Evolutionary conservation across 345 rosid species (phyloP).

Genomic region (Eucalyptus virginea): DNA sequence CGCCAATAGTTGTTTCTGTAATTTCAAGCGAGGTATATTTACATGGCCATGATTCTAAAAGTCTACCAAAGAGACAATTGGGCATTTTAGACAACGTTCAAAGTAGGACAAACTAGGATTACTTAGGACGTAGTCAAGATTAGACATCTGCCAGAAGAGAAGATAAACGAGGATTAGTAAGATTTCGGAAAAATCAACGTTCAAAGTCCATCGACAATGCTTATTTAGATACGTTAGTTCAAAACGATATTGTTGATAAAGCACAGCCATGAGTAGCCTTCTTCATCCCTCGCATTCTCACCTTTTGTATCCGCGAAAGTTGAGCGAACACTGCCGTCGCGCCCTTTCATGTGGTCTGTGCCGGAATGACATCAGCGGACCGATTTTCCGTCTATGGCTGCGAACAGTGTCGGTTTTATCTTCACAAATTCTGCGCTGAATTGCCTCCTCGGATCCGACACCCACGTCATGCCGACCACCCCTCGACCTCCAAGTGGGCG

Average conservation of each 20-base stretch:
- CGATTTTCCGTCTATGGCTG: neutral
- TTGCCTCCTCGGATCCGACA: neutral
- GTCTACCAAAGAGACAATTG: neutral
- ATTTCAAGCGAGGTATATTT: neutral
- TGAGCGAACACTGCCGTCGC: neutral
- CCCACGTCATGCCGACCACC: neutral
- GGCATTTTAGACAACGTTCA: neutral
- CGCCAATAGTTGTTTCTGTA: neutral
- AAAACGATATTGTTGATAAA: neutral
- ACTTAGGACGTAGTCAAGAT: neutral
- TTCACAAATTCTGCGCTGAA: neutral
- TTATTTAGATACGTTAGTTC: neutral
- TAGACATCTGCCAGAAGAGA: neutral
- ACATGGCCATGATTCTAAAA: neutral
- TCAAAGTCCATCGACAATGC: neutral
- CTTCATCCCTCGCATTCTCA: neutral
- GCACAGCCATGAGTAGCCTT: neutral
- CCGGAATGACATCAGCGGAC: neutral
- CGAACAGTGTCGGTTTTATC: neutral
- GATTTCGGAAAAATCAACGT: neutral
- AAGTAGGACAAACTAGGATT: neutral
- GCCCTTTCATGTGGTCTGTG: neutral
- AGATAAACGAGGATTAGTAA: neutral
- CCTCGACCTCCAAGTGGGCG: neutral
- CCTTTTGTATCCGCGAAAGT: neutral